These are phyloP conservation scores for Xylaria sp. DNA, from an alignment of 495 filamentous ascomycete species.

Conservation along the genomic window DNA sequence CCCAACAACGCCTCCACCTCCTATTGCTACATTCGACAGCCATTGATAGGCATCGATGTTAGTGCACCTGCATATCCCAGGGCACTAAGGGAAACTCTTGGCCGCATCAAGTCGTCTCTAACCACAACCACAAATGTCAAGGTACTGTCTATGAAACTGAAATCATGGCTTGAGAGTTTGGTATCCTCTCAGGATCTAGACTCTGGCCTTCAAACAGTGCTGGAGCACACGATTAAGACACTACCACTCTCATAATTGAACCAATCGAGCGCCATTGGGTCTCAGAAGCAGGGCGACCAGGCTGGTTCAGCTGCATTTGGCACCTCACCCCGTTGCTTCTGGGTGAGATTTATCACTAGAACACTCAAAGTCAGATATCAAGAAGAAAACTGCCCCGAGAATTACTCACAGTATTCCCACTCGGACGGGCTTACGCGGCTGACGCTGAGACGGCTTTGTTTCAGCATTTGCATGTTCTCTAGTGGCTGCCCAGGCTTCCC, in stretches of 20 bases:
- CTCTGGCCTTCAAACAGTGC: conserved; percentile 67
- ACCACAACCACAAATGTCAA: conserved; percentile 50
- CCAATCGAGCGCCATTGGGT: not conserved
- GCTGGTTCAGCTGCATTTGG: not conserved
- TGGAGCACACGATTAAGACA: conserved; percentile 62
- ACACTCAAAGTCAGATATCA: not conserved
- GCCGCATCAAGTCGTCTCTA: conserved; percentile 59
- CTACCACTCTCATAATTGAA: conserved; percentile 32
- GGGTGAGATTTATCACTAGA: conserved; percentile 60
- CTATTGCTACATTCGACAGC: conserved; percentile 74
- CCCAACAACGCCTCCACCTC: conserved; percentile 65
- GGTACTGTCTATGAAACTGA: conserved; percentile 61
- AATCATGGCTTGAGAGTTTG: conserved; percentile 65
- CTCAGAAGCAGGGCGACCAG: conserved; percentile 1
- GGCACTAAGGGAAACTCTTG: conserved; percentile 69
- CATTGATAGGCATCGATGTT: conserved; percentile 68
- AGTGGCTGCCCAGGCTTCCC: conserved; percentile 66
- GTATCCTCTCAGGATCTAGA: conserved; percentile 67
- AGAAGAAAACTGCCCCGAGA: not conserved
- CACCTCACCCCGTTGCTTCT: conserved; percentile 44
- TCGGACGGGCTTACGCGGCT: conserved; percentile 73
- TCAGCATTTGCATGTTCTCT: conserved; percentile 84
- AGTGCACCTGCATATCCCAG: conserved; percentile 74
- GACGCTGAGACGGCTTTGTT: conserved; percentile 81
- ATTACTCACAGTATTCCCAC: conserved; percentile 69